These are phyloP conservation scores for Aegilops umbellulata DNA, from an alignment of 176 grass and related monocot genomes.

Conservation along the genomic window DNA sequence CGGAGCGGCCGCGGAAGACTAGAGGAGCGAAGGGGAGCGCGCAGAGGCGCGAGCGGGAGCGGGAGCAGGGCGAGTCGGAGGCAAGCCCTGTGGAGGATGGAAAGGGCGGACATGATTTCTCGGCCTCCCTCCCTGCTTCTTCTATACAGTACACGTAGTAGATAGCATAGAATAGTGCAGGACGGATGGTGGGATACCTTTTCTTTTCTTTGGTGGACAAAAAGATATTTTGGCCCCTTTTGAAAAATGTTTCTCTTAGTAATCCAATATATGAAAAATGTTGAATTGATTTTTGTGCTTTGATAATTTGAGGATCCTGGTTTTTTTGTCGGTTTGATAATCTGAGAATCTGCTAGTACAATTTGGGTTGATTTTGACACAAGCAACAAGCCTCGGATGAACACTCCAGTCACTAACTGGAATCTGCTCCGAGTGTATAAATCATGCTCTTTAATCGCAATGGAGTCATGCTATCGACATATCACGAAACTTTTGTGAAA, in stretches of 20 bases:
- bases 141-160: slow-evolving; percentile 26
- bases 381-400: not conserved
- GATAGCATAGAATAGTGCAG: slow-evolving; percentile 28
- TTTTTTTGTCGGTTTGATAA: too few relatives aligned
- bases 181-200: not conserved
- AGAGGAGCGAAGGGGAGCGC: slow-evolving; percentile 22
- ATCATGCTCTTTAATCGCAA: not conserved
- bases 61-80: slow-evolving; percentile 48
- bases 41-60: slow-evolving; percentile 26
- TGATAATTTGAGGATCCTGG: too few relatives aligned
- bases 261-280: too few relatives aligned
- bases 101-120: slow-evolving; percentile 52
- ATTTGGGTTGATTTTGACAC: not conserved
- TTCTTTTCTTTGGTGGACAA: not conserved
- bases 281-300: too few relatives aligned
- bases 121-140: slow-evolving; percentile 12
- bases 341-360: not conserved
- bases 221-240: slow-evolving; percentile 25
- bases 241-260: not conserved
- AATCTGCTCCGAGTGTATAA: not conserved
- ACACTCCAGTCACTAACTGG: not conserved
- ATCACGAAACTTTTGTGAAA: not conserved
- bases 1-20: slow-evolving; percentile 19
- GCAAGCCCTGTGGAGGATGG: slow-evolving; percentile 63
- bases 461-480: slow-evolving; percentile 29